Evolutionary conservation across 1,284 basidiomycete genomes (phyloP), one percentile per base, ranked within the genome.

Genomic region (Ustilago sp.): DNA sequence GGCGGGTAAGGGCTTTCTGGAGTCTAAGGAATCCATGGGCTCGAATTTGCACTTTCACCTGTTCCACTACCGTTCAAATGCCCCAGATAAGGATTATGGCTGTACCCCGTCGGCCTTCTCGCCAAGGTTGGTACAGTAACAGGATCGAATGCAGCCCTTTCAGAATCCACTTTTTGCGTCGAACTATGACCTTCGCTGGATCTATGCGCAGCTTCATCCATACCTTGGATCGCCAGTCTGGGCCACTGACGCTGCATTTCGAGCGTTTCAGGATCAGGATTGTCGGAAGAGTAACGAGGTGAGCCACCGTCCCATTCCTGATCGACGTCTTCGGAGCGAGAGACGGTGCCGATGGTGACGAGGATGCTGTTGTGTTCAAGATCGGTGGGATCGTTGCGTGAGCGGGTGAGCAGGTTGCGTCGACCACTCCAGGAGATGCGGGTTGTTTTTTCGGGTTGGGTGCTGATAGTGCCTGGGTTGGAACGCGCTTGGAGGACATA

Each of bases 241-340:
- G 70, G 64, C 61, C 70, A 68, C 13, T 67, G 52, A 15, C 64
- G 55, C 17, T 63, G 70, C 64, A 73, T 73, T 39, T 65, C 63
- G 45, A 61, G 39, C 32, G 56, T 48, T n/a, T 75, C 68, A 0
- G 63, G 73, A 17, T 75, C 73, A 3, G 60, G 50, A 13, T 52
- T 56, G 48, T 75, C 73, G n/a, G 68, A 70, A n/a, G 72, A 74
- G 52, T 74, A 70, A n/a, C 68, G 63, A 5, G 63, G 59, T 4
- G 68, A 74, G 28, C 63, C 72, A 5, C 8, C 66, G 11, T 62
- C 51, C 68, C 61, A 71, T 3, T 56, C 32, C 13, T 59, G 58
- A 7, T 68, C 74, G 2, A 59, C 61, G 3, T 64, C 59, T 32
- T 76, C 74, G 6, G 51, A 47, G 19, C 50, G 58, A 17, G 68